phyloP scores from a whole-genome alignment of 495 filamentous ascomycete species.

The Penicillium bovifimosum region DNA sequence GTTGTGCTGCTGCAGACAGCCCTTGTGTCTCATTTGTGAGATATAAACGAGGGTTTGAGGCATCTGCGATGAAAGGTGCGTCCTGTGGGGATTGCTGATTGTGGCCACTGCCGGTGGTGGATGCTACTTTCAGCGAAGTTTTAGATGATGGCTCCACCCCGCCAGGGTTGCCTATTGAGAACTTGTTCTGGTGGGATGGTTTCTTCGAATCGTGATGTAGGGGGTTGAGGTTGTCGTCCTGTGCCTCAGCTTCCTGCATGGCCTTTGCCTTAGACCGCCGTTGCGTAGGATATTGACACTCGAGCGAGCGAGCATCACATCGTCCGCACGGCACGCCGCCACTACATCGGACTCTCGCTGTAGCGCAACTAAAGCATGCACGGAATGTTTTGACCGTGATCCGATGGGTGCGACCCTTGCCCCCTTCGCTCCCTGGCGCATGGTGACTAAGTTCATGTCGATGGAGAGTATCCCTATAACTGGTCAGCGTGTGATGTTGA shows the following conservation, averaged over 20 bases:
- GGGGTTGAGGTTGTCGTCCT: conserved; percentile 2
- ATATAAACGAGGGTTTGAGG: conserved; percentile 7
- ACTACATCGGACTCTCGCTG: conserved; percentile 51
- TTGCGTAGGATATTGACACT: conserved; percentile 48
- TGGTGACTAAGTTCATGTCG: conserved; percentile 52
- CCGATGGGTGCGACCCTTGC: conserved; percentile 36
- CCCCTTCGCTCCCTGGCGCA: conserved; percentile 33
- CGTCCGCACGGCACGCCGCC: conserved; percentile 48
- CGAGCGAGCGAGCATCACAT: conserved; percentile 46
- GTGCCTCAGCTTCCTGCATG: conserved; percentile 11
- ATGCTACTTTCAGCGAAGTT: neutral
- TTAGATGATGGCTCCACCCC: conserved; percentile 8
- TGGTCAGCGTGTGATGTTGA: neutral
- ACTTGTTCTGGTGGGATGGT: conserved; percentile 15
- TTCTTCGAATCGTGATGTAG: neutral
- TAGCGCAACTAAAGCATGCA: conserved; percentile 53
- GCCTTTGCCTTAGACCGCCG: conserved; percentile 37
- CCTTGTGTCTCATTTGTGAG: conserved; percentile 6
- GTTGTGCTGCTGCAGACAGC: neutral
- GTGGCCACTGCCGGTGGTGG: neutral
- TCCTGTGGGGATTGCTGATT: neutral
- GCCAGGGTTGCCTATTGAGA: conserved; percentile 13
- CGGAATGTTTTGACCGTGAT: conserved; percentile 45
- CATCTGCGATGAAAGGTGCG: neutral
- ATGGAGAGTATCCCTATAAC: conserved; percentile 48